Base-by-base conservation (phyloP, 2,329 filamentous ascomycete species). In the Fusarium bactridioides region DNA sequence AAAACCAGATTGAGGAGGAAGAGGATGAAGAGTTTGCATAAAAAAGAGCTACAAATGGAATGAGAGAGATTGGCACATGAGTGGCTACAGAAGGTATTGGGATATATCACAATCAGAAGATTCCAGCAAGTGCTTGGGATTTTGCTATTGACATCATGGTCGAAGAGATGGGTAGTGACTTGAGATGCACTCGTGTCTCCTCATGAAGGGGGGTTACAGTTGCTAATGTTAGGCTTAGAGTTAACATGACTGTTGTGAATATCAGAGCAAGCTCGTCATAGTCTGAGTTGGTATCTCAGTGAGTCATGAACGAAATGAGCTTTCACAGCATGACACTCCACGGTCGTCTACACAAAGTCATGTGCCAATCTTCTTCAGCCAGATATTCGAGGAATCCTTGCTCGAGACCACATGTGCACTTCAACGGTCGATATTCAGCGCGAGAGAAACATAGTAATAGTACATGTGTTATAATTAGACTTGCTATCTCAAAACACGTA, bases 1-100 rank as follows among this genome's bases (percentile, higher is more conserved):
- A 98, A 91, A 91, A 91, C 77, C 87, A 87, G 60, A 97, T 97
- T 77, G 92, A 95, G 83, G 85, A 82, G 70, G 80, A 82, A 69
- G 80, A 80, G 23, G 81, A 83, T 57, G 83, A 84, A 59, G 83
- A 84, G 77, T 83, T 84, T 78, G 82, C 82, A 37, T 84, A 80
- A 37, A 80, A 37, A 67, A 27, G 41, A 47, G 10, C 57, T 18
- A 19, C 35, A 18, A 27, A 37, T 13, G 18, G 23, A 37, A 25
- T 45, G 10, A 29, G n/a, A 51, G 25, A 21, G 35, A 47, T 47
- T 58, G 43, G 27, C 45, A 56, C 11, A 58, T 38, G 55, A 48
- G 33, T 21, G 35, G 37, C 33, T 23, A 44, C n/a, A 41, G 33
- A 23, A 60, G 51, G 48, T 45, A 64, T 62, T 69, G 55, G 61